These are phyloP conservation scores for Nakaseomyces bracarensis DNA, from an alignment of 1,139 yeast genomes.

Conservation along the genomic window DNA sequence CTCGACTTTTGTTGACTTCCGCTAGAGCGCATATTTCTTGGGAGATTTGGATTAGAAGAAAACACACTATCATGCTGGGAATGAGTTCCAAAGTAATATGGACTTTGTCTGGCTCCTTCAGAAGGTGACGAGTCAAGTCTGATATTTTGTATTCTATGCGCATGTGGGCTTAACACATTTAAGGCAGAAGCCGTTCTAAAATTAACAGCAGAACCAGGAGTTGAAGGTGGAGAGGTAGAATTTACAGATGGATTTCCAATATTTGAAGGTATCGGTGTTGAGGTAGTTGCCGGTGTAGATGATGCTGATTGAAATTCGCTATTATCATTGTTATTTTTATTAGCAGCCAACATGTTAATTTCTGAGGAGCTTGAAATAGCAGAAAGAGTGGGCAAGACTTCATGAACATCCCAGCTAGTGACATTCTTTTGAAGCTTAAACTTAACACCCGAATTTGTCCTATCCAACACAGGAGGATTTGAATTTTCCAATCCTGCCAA, in stretches of 20 bases:
- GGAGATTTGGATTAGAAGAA: constrained; percentile 8
- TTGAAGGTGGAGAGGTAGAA: constrained; percentile 2
- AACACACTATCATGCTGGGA: not conserved
- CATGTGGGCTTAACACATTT: constrained; percentile 4
- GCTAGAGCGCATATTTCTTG: constrained; percentile 13
- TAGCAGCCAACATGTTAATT: constrained; percentile 9
- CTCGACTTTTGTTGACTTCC: constrained; percentile 21
- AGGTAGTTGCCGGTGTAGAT: constrained; percentile 1
- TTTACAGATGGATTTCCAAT: not conserved
- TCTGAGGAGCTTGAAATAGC: constrained; percentile 13
- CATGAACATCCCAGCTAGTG: constrained; percentile 9
- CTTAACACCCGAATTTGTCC: constrained; percentile 3
- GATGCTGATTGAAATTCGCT: not conserved
- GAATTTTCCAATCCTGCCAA: constrained; percentile 4
- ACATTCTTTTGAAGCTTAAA: constrained; percentile 4
- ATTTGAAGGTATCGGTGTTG: constrained; percentile 4
- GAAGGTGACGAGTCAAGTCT: constrained; percentile 6
- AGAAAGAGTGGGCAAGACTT: constrained; percentile 11
- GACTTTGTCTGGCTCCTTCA: constrained; percentile 7
- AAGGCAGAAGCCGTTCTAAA: not conserved
- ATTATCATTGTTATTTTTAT: not conserved
- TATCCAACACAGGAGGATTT: constrained; percentile 3
- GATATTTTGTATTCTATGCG: constrained; percentile 3
- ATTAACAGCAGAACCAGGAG: constrained; percentile 5
- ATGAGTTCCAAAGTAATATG: constrained; percentile 5